Conservation (phyloP, 192 early-diverging fungal genomes). For the Podila horticola region DNA sequence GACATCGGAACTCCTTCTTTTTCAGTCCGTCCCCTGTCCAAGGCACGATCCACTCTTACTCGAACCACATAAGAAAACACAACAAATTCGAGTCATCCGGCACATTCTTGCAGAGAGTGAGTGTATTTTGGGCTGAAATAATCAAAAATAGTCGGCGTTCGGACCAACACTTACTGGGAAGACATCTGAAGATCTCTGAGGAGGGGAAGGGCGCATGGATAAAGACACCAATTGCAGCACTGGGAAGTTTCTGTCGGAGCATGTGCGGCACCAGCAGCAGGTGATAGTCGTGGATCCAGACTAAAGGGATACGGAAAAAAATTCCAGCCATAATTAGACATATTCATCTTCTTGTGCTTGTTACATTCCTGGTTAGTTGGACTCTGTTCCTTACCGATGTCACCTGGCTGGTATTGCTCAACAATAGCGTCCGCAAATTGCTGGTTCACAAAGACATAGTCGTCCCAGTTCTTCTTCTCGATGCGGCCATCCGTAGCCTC, state of each 20-base stretch:
- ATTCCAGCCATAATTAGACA: background rate
- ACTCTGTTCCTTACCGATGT: constrained; percentile 67
- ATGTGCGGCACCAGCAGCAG: constrained; percentile 91
- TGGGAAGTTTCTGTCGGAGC: constrained; percentile 81
- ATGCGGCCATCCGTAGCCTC: constrained; percentile 71
- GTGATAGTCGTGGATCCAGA: constrained; percentile 99
- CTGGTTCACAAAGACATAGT: constrained; percentile 86
- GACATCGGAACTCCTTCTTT: no score
- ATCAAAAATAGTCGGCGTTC: background rate
- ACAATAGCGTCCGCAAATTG: constrained; percentile 77
- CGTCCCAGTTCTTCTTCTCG: constrained; percentile 77
- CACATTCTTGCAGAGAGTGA: background rate
- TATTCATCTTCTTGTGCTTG: background rate
- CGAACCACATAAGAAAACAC: no score
- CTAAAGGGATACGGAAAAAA: constrained; percentile 39
- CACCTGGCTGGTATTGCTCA: constrained; percentile 78
- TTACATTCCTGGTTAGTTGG: constrained; percentile 47
- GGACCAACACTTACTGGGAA: constrained; percentile 67
- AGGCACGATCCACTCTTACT: no score
- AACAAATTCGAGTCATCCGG: background rate
- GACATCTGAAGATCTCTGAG: constrained; percentile 95
- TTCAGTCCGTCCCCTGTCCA: no score
- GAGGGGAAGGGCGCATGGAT: constrained; percentile 97
- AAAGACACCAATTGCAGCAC: constrained; percentile 92
- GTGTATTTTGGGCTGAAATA: background rate